Evolutionary conservation across 2,329 filamentous ascomycete species (phyloP).

Genomic region (Didymella glomerata): DNA sequence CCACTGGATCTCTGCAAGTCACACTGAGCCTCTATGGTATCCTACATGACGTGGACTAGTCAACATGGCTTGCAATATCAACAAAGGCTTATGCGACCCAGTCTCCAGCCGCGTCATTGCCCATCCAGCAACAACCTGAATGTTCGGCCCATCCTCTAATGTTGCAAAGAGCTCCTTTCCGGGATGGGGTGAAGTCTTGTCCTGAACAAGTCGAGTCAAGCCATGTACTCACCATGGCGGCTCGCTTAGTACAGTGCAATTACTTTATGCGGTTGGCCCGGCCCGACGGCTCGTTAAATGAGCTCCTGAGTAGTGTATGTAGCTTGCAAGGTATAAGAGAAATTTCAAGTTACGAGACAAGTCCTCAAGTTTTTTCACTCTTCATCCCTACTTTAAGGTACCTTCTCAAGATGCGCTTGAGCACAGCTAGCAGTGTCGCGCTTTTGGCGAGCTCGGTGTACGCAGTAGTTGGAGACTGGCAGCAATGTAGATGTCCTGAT

Average conservation of each 20-base stretch:
- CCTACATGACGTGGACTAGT: too few relatives aligned
- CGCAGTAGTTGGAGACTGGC: constrained; percentile 43
- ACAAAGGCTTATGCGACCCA: too few relatives aligned
- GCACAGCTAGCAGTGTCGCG: constrained; percentile 29
- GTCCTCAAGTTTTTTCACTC: too few relatives aligned
- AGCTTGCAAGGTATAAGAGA: constrained; percentile 6
- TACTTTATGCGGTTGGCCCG: constrained; percentile 17
- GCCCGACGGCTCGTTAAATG: constrained; percentile 14
- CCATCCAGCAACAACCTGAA: background rate
- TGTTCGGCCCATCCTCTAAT: background rate
- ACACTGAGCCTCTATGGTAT: too few relatives aligned
- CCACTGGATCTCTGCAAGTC: too few relatives aligned
- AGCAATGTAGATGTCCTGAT: constrained; percentile 40
- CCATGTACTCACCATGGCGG: background rate
- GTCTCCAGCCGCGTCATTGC: too few relatives aligned
- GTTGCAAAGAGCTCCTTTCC: background rate
- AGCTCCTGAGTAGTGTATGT: background rate
- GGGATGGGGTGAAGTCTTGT: background rate
- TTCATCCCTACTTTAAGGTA: too few relatives aligned
- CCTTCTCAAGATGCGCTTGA: constrained; percentile 33
- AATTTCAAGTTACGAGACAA: too few relatives aligned
- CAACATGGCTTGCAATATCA: too few relatives aligned
- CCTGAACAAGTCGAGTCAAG: constrained; percentile 1
- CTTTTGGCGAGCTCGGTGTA: constrained; percentile 36
- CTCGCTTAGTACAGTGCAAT: constrained; percentile 22